Evolutionary conservation across 2,329 filamentous ascomycete genomes (phyloP).

Genomic region (Dothistroma septosporum): DNA sequence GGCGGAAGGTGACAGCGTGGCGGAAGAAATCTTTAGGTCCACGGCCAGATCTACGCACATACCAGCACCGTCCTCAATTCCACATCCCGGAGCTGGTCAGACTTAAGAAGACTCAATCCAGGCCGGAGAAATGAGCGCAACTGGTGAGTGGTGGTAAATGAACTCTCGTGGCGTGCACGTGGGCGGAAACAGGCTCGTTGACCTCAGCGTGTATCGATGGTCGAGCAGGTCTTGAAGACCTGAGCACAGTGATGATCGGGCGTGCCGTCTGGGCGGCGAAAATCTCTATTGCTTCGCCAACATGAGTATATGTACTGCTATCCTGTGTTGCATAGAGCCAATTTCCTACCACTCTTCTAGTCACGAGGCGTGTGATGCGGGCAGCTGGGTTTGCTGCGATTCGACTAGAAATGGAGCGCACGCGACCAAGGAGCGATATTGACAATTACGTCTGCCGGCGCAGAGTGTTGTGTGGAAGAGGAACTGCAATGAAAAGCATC

Average conservation of each 20-base stretch:
- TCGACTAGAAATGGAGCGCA: not conserved
- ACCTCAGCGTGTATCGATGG: not conserved
- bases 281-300: not conserved
- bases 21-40: constrained; percentile 7
- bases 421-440: not conserved
- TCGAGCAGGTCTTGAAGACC: not conserved
- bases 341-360: constrained; percentile 9
- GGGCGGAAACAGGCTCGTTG: not conserved
- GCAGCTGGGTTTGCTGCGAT: not conserved
- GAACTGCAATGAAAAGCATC: not conserved
- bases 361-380: not conserved
- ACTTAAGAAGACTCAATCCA: not conserved
- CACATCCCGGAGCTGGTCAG: not conserved
- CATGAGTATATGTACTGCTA: constrained; percentile 11
- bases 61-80: constrained; percentile 7
- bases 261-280: not conserved
- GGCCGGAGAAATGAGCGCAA: not conserved
- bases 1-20: constrained; percentile 15
- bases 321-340: not conserved
- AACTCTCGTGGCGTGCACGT: not conserved
- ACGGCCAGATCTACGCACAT: constrained; percentile 16
- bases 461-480: not conserved
- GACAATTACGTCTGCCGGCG: not conserved
- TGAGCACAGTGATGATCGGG: not conserved
- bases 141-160: not conserved